A percentile compares a stretch with the other conserved stretches of the same genome.
Evolutionary conservation across 352 stramenopile species (phyloP).

Genomic region (Phytopythium sindhum): DNA sequence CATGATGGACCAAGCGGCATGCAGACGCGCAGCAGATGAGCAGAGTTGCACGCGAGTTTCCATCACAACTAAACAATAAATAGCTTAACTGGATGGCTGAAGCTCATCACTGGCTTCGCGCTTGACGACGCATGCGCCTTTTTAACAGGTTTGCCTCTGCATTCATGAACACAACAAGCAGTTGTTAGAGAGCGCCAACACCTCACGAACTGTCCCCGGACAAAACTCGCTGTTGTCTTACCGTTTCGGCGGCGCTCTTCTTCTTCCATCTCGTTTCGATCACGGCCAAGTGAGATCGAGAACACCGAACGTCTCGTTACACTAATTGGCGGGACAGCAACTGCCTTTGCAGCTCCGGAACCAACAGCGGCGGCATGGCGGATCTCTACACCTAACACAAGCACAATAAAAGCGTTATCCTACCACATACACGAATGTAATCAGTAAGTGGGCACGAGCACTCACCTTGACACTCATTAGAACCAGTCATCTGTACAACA

Average conservation of each 20-base stretch:
- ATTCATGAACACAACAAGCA: neutral
- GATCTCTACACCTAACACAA: neutral
- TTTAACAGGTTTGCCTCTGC: constrained; percentile 41
- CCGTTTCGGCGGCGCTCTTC: constrained; percentile 33
- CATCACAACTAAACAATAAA: neutral
- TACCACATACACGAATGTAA: neutral
- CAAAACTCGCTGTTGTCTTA: constrained; percentile 6
- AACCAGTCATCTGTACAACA: neutral
- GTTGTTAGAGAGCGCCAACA: neutral
- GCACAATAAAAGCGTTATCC: neutral
- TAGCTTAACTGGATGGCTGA: constrained; percentile 4
- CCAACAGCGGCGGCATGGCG: constrained; percentile 1
- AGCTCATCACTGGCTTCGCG: neutral
- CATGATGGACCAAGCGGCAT: neutral
- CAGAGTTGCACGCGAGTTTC: neutral
- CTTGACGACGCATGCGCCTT: constrained; percentile 25
- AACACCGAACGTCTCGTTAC: constrained; percentile 10
- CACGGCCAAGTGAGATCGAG: constrained; percentile 19
- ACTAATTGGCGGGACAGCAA: neutral
- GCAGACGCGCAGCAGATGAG: neutral
- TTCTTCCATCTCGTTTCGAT: constrained; percentile 27
- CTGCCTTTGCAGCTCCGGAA: neutral
- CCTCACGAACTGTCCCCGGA: neutral
- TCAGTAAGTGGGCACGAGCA: too few relatives aligned
- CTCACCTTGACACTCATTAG: neutral